phyloP scores from a whole-genome alignment of 805 yeast genomes.

The Candida alai region DNA sequence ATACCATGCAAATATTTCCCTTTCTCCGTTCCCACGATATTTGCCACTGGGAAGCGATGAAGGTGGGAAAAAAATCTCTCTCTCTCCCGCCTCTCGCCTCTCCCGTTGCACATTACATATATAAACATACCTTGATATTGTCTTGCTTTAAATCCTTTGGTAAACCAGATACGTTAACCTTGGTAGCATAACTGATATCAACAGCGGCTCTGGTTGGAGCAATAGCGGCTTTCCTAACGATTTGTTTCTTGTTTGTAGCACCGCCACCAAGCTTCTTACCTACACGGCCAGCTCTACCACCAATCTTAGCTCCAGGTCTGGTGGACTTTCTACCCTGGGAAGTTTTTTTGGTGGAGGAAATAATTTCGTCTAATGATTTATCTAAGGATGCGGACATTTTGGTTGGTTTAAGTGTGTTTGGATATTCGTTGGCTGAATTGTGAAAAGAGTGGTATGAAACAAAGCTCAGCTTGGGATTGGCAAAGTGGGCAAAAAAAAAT shows the following conservation, averaged over 20 bases:
- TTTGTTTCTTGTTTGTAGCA: constrained; percentile 17
- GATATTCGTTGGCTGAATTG: not conserved
- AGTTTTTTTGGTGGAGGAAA: constrained; percentile 54
- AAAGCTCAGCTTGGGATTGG: not conserved
- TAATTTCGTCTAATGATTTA: constrained; percentile 92
- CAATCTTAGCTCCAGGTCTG: constrained; percentile 9
- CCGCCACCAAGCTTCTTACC: constrained; percentile 33
- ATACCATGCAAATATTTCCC: no score
- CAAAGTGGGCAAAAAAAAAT: not conserved
- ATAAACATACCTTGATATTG: constrained; percentile 82
- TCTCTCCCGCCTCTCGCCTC: no score
- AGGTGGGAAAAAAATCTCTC: no score
- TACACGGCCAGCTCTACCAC: constrained; percentile 22
- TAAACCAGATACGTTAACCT: constrained; percentile 80
- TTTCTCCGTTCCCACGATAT: no score
- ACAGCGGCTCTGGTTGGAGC: constrained; percentile 19
- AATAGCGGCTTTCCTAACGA: constrained; percentile 22
- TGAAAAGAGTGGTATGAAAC: not conserved
- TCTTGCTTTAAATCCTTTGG: constrained; percentile 84
- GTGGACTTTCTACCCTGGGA: constrained; percentile 16
- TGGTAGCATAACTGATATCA: constrained; percentile 60
- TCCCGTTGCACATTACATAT: no score
- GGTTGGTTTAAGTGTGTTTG: not conserved
- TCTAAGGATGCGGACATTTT: constrained; percentile 73
- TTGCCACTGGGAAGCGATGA: no score